phyloP scores from a whole-genome alignment of 2,329 filamentous ascomycete genomes.

The Nakataea oryzae region DNA sequence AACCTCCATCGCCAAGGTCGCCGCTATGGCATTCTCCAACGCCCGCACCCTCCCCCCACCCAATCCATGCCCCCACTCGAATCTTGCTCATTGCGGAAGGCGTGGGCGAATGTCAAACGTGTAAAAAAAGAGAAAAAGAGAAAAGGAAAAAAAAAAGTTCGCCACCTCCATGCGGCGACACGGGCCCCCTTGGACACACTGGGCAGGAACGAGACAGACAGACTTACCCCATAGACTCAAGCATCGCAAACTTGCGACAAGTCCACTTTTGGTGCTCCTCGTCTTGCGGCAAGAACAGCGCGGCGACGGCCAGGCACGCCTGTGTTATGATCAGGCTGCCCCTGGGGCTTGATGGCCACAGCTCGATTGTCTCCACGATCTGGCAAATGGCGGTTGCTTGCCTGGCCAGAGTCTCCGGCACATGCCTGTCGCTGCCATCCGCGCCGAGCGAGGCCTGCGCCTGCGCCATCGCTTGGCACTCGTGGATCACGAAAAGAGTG shows the following conservation, averaged over 20 bases:
- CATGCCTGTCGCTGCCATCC: slow-evolving; percentile 7
- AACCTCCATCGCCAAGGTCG: not conserved
- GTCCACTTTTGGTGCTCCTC: slow-evolving; percentile 66
- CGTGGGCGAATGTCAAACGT: too few relatives aligned
- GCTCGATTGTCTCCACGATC: slow-evolving; percentile 68
- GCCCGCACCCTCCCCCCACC: too few relatives aligned
- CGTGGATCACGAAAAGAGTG: slow-evolving; percentile 70
- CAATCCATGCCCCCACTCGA: too few relatives aligned
- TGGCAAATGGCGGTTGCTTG: slow-evolving; percentile 64
- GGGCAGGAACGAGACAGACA: not conserved
- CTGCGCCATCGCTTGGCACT: slow-evolving; percentile 55
- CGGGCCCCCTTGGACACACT: not conserved
- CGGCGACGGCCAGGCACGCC: slow-evolving; percentile 63
- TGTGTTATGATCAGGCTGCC: slow-evolving; percentile 66
- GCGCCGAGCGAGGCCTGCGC: slow-evolving; percentile 33
- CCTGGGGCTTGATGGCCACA: slow-evolving; percentile 58
- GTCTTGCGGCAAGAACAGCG: slow-evolving; percentile 72
- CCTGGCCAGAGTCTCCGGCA: slow-evolving; percentile 37
- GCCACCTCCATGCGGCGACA: not conserved
- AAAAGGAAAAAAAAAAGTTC: not conserved
- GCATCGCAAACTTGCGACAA: slow-evolving; percentile 63
- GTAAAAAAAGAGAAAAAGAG: too few relatives aligned
- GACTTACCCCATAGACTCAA: slow-evolving; percentile 41
- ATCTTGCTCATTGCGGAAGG: too few relatives aligned
- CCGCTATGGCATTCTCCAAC: not conserved